Evolutionary conservation across 2,329 filamentous ascomycete genomes (phyloP).

Genomic region (Dactylellina haptotyla): DNA sequence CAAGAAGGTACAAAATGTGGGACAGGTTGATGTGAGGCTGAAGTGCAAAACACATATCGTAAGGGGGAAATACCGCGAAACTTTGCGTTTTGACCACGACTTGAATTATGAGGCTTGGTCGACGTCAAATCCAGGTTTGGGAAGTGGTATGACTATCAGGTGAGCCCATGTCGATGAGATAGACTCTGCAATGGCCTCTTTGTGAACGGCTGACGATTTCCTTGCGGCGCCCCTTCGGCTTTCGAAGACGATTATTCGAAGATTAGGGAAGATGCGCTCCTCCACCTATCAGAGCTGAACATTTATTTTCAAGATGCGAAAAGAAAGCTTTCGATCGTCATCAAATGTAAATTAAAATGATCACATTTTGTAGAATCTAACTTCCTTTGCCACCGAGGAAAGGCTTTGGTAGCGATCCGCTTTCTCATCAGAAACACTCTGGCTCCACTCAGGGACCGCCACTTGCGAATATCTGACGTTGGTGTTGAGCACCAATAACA

Average conservation of each 20-base stretch:
- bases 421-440: not conserved
- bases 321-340: too few species aligned
- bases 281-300: too few species aligned
- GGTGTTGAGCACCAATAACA: not conserved
- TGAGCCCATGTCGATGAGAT: too few species aligned
- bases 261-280: too few species aligned
- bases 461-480: constrained; percentile 20
- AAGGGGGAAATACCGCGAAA: constrained; percentile 12
- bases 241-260: too few species aligned
- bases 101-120: too few species aligned
- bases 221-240: too few species aligned
- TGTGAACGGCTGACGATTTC: not conserved
- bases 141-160: constrained; percentile 25
- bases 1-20: not conserved
- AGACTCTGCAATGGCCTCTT: not conserved
- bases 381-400: too few species aligned
- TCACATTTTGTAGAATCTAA: too few species aligned
- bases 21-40: constrained; percentile 14
- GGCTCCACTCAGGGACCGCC: constrained; percentile 6
- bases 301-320: too few species aligned
- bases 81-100: constrained; percentile 37
- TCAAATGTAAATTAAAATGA: too few species aligned
- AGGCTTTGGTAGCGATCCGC: not conserved
- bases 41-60: constrained; percentile 1
- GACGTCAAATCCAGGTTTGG: too few species aligned